Base-by-base conservation (phyloP, 2,329 filamentous ascomycete species). In the Pseudogymnoascus sp. region DNA sequence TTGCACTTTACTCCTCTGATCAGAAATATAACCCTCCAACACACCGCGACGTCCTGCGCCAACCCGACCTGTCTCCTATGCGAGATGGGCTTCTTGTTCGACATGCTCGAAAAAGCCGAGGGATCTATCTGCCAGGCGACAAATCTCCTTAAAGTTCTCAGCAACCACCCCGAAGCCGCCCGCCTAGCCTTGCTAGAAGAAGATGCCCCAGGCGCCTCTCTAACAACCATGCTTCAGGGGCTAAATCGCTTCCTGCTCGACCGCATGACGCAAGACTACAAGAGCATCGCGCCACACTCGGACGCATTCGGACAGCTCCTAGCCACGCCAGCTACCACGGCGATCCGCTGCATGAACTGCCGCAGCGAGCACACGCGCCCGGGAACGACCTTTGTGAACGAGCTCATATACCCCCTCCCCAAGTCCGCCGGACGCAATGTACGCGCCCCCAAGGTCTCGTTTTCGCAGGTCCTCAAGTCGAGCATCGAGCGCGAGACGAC, bases 61-160 rank as follows among this genome's bases (percentile, higher is more conserved):
- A 86, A 85, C 67, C 92, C 96, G 61, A 82, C 85, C 33, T 99
- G 94, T 73, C 78, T 99, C 41, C 77, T 99, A 1, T 99, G 94
- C 74, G 94, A 99, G 74, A 80, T 99, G 66, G 94, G 94, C 1
- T 99, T 94, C 72, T 78, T 99, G 8, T 95, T 96, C 68, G 95
- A 99, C 71, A 99, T 99, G 94, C 81, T 99, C 22, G 89, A 97
- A 69, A 99, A 97, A 72, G 94, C 94, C 2, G 88, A 89, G 65
- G 93, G 92, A 0, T 88, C 92, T 61, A 96, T 95, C 63, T 99
- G 94, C 67, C 94, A 99, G 72, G 94, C 94, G 12, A 96, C 93
- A 0, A 99, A 99, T 70, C 83, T 99, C 65, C 78, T 97, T 33
- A 96, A 94, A 73, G 90, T 92, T 0, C 86, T 99, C 62, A 92